Conservation (phyloP, 1,139 yeast species). For the Pneumocystis canis region DNA sequence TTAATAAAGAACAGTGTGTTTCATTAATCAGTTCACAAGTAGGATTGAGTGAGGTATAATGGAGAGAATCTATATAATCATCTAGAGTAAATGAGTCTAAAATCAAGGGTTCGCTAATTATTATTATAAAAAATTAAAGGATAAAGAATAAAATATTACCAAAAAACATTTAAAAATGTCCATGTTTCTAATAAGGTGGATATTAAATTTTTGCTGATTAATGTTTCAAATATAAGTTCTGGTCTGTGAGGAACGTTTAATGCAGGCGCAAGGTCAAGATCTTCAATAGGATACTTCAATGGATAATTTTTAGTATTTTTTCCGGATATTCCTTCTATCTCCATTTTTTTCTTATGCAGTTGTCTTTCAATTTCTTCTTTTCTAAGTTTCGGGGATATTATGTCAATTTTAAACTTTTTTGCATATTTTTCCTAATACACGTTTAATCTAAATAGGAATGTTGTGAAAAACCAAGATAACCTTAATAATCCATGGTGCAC, state of each 20-base stretch:
- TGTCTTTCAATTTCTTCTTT: slow-evolving; percentile 15
- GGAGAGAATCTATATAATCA: slow-evolving; percentile 53
- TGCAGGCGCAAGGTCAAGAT: slow-evolving; percentile 12
- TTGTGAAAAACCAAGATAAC: slow-evolving; percentile 27
- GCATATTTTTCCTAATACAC: slow-evolving; percentile 26
- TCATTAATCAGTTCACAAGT: slow-evolving; percentile 51
- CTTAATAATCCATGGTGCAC: slow-evolving; percentile 96
- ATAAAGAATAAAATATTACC: background rate
- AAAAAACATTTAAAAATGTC: slow-evolving; percentile 61
- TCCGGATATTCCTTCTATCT: background rate
- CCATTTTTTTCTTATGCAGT: background rate
- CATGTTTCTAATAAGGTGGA: slow-evolving; percentile 42
- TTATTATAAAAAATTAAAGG: background rate
- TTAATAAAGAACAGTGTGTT: slow-evolving; percentile 46
- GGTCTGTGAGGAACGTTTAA: slow-evolving; percentile 16
- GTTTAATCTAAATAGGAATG: background rate
- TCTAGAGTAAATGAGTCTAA: slow-evolving; percentile 69
- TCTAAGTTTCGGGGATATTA: slow-evolving; percentile 23
- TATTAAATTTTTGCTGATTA: slow-evolving; percentile 13
- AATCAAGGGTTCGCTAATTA: slow-evolving; percentile 35
- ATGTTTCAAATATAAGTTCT: slow-evolving; percentile 8
- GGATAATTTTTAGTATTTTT: background rate
- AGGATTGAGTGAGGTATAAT: slow-evolving; percentile 31
- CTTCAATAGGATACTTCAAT: slow-evolving; percentile 11
- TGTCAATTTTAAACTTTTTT: slow-evolving; percentile 24